Evolutionary conservation across 2,329 filamentous ascomycete species (phyloP).

Genomic region (Chrysoporthe puriensis): DNA sequence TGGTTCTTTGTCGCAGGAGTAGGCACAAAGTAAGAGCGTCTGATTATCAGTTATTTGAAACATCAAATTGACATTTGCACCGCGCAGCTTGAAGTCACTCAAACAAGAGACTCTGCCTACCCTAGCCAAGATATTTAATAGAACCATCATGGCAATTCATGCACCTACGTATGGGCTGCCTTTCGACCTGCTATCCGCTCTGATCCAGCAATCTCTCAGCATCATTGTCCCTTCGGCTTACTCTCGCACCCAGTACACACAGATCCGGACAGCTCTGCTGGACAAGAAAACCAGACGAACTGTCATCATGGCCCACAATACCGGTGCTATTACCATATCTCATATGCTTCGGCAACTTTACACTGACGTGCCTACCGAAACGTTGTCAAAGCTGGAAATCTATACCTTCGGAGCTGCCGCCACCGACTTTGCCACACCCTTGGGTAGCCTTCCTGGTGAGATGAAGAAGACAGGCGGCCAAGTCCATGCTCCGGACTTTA

Average conservation of each 20-base stretch:
- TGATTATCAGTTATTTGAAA: not conserved
- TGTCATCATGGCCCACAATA: slow-evolving; percentile 46
- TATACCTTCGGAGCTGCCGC: slow-evolving; percentile 49
- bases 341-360: slow-evolving; percentile 43
- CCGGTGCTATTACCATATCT: slow-evolving; percentile 41
- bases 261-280: slow-evolving; percentile 42
- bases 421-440: slow-evolving; percentile 42
- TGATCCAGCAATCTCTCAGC: slow-evolving; percentile 37
- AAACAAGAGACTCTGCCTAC: slow-evolving; percentile 39
- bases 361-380: slow-evolving; percentile 42
- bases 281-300: slow-evolving; percentile 39
- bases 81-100: slow-evolving; percentile 36
- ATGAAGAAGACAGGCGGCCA: slow-evolving; percentile 18
- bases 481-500: slow-evolving; percentile 30
- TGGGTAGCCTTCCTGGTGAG: slow-evolving; percentile 33
- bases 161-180: slow-evolving; percentile 54
- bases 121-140: slow-evolving; percentile 42
- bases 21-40: slow-evolving; percentile 37
- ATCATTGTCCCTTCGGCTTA: slow-evolving; percentile 37
- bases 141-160: slow-evolving; percentile 54
- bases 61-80: slow-evolving; percentile 2
- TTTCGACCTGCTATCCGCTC: slow-evolving; percentile 52
- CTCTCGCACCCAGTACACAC: slow-evolving; percentile 40
- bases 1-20: slow-evolving; percentile 43
- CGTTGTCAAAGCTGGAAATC: slow-evolving; percentile 45